Evolutionary conservation across 1,284 basidiomycete species (phyloP), one percentile per base, ranked within the genome.

Genomic region (Trichosporon sp.): DNA sequence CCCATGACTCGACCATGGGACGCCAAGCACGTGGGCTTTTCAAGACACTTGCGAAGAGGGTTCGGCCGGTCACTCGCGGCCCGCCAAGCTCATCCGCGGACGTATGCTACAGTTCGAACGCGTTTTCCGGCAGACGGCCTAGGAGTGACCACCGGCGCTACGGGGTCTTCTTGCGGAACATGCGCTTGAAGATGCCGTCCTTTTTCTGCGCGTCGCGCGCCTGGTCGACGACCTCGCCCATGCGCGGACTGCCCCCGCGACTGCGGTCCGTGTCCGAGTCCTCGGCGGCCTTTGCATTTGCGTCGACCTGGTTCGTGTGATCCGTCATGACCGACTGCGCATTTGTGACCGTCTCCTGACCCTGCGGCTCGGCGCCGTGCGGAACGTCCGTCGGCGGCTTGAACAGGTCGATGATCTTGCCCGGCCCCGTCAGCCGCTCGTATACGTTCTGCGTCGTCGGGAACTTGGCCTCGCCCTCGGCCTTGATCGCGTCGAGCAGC

Each of bases 401-500:
- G 68, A 70, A 72, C 32, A 72, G 66, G 53, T 72, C 71, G 23
- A 56, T 3, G 23, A 72, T 68, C 32, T 66, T 65, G 27, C 66
- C 71, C 5, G 66, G 66, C 0, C 71, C 71, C 0, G 53, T n/a
- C 27, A 72, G 62, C n/a, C 47, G 31, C 12, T 68, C 15, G 62
- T 65, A 72, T 3, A 72, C 68, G 23, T 60, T 53, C 15, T 53
- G 51, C 15, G 71, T 72, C 9, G 71, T 72, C 1, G 71, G 68
- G 62, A 72, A 72, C 42, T 68, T 44, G 13, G 25, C 13, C 6
- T n/a, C 62, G 21, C 68, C 68, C 18, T 47, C 62, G 4, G 65
- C 65, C 63, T 69, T 72, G 66, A 72, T 72, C 6, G 68, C 68
- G 53, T 72, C 71, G 25, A 72, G 66, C 2, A 72, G 68, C 6